phyloP scores from a whole-genome alignment of 805 yeast species.

The Scheffersomyces ergatensis region DNA sequence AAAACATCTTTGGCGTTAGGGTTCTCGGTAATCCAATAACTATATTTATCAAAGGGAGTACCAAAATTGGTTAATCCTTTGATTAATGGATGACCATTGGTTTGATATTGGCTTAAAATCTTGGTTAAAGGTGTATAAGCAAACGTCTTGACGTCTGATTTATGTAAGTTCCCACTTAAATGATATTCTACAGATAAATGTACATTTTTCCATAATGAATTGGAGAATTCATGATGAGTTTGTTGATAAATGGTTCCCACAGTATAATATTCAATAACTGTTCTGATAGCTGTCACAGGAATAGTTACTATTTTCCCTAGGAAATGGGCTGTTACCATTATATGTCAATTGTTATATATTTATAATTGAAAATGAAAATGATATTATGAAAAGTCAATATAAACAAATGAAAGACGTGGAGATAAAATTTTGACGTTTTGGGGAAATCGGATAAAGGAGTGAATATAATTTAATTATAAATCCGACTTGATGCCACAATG shows the following conservation, averaged over 20 bases:
- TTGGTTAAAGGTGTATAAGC: conserved; percentile 19
- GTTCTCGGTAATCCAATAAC: conserved; percentile 33
- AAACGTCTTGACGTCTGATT: conserved; percentile 18
- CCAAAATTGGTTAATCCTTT: conserved; percentile 11
- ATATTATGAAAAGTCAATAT: no score
- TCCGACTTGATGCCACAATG: no score
- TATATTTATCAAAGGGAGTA: conserved; percentile 18
- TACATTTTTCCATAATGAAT: conserved; percentile 27
- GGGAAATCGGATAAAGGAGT: no score
- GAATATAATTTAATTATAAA: no score
- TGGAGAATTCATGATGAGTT: conserved; percentile 25
- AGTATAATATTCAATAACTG: conserved; percentile 26
- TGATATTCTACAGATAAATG: conserved; percentile 23
- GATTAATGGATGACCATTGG: conserved; percentile 8
- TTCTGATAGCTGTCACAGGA: conserved; percentile 18
- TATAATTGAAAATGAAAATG: no score
- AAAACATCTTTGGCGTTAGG: conserved; percentile 14
- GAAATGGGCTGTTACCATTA: conserved; percentile 18
- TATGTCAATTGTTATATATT: not conserved
- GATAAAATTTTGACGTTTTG: no score
- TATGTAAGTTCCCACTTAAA: conserved; percentile 19
- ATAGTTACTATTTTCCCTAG: conserved; percentile 17
- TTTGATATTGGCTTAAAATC: conserved; percentile 10
- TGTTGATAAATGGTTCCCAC: conserved; percentile 27
- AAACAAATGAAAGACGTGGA: no score